Evolutionary conservation across 352 stramenopile genomes (phyloP), one percentile per base, ranked within the genome.

Genomic region (Globisporangium okanoganense): DNA sequence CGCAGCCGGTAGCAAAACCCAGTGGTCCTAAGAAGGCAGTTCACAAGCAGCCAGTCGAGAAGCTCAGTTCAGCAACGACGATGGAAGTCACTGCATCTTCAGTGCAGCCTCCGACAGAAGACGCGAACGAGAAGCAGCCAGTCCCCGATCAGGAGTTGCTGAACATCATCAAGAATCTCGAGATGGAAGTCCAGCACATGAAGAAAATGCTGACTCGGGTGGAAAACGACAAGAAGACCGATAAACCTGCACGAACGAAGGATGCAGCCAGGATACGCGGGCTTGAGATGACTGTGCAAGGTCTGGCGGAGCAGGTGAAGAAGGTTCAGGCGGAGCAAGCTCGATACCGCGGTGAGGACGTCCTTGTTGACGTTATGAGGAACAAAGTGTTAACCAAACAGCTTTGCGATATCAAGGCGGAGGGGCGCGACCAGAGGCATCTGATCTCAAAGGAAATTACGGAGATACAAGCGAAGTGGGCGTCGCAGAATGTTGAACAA

Each of bases 101-200:
- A 33, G 6, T 33, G 29, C 29, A 33, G 29, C 6, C 29, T 33
- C 29, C 29, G 29, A 33, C 6, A 7, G 3, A 3, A 3, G 29
- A 33, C 6, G 48, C 14, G 27, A 1, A 27, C 18, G 29, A 44
- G 13, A 41, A 18, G 20, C 41, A 33, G 29, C 41, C 10, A 0
- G 27, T 16, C 5, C 43, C 16, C 18, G 4, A 36, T 8, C 12
- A 16, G 2, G 43, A 38, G 5, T 14, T 54, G 12, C 29, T 38
- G 5, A 20, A 13, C 3, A 27, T 56, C 12, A 33, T 53, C 16
- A 12, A 18, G 22, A 22, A 25, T 25, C 33, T 56, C 8, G 45
- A 62, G 18, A 62, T 9, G 45, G 45, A 62, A 5, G 24, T 45
- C n/a, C 33, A 41, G 33, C 33, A 38, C 31, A 6, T 62, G 16